Evolutionary conservation across 2,329 filamentous ascomycete genomes (phyloP).

Genomic region (Peltaster fructicola): DNA sequence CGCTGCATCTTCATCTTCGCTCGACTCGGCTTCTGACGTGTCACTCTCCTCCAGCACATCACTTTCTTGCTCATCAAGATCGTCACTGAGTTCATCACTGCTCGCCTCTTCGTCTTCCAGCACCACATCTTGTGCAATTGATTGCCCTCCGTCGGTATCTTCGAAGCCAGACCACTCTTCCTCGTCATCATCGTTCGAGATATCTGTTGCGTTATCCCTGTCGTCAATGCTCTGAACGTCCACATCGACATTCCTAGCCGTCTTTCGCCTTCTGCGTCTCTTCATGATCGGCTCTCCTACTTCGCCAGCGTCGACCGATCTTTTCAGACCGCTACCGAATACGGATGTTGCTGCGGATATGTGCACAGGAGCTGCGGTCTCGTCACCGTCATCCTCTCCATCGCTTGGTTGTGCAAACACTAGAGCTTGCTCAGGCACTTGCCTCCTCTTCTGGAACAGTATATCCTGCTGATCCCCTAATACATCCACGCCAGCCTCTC

Average conservation of each 20-base stretch:
- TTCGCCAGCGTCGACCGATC: conserved; percentile 64
- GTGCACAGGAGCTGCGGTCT: not conserved
- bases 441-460: conserved; percentile 30
- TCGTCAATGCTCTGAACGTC: conserved; percentile 6
- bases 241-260: conserved; percentile 17
- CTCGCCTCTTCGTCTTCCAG: conserved; percentile 13
- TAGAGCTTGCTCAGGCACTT: conserved; percentile 8
- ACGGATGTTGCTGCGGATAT: conserved; percentile 2
- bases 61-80: conserved; percentile 13
- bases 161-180: conserved; percentile 9
- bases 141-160: conserved; percentile 17
- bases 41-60: conserved; percentile 15
- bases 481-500: conserved; percentile 43
- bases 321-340: conserved; percentile 66
- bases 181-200: conserved; percentile 13
- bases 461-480: conserved; percentile 33
- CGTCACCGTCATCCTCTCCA: conserved; percentile 1
- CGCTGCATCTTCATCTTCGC: conserved; percentile 17
- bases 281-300: conserved; percentile 66
- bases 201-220: conserved; percentile 5
- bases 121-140: conserved; percentile 10
- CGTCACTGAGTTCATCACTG: conserved; percentile 19
- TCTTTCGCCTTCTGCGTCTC: conserved; percentile 49
- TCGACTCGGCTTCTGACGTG: conserved; percentile 15
- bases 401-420: conserved; percentile 2